phyloP scores from a whole-genome alignment of 1,139 yeast genomes.

The Lizanozyma gosingica region DNA sequence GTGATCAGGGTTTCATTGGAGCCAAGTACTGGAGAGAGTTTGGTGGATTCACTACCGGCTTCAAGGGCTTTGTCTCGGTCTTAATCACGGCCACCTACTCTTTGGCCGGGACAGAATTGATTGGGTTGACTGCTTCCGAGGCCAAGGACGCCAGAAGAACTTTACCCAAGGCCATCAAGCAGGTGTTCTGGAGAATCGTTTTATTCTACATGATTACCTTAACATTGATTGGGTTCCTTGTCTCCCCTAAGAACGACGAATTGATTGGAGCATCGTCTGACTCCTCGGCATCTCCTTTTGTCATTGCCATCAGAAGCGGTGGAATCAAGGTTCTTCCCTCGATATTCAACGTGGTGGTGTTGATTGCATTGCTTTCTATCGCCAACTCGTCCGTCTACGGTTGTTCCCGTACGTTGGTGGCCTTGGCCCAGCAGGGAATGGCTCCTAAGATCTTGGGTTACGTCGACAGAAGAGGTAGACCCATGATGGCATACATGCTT shows the following conservation, averaged over 20 bases:
- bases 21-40: slow-evolving; percentile 31
- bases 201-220: slow-evolving; percentile 21
- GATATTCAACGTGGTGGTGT: slow-evolving; percentile 40
- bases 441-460: slow-evolving; percentile 51
- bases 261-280: slow-evolving; percentile 14
- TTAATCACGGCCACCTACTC: slow-evolving; percentile 51
- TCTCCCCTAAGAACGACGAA: slow-evolving; percentile 11
- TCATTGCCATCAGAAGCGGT: slow-evolving; percentile 34
- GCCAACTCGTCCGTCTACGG: slow-evolving; percentile 53
- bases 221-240: slow-evolving; percentile 19
- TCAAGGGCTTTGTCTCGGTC: slow-evolving; percentile 47
- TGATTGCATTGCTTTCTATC: slow-evolving; percentile 38
- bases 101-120: slow-evolving; percentile 37
- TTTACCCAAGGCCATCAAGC: slow-evolving; percentile 20
- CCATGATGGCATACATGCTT: slow-evolving; percentile 44
- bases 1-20: slow-evolving; percentile 45
- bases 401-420: slow-evolving; percentile 56
- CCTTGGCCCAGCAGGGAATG: slow-evolving; percentile 56
- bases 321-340: slow-evolving; percentile 37
- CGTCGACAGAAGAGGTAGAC: slow-evolving; percentile 60
- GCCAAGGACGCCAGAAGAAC: slow-evolving; percentile 17
- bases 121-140: slow-evolving; percentile 21
- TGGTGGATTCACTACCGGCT: slow-evolving; percentile 37
- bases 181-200: slow-evolving; percentile 21
- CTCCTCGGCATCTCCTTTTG: slow-evolving; percentile 39